Evolutionary conservation across 192 early-diverging fungal species (phyloP).

Genomic region (Coemansia sp.): DNA sequence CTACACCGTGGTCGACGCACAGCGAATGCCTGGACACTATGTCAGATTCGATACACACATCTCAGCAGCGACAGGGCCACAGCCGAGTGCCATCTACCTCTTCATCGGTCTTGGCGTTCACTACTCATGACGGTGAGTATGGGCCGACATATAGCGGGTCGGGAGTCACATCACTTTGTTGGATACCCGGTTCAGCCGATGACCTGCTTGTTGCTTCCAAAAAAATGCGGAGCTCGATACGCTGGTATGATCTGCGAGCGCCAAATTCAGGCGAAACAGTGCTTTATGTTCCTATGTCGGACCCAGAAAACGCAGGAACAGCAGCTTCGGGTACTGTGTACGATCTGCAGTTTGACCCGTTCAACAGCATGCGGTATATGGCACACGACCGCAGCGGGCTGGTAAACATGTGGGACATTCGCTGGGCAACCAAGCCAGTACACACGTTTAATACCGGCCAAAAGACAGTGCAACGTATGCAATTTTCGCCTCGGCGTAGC

Average conservation of each 20-base stretch:
- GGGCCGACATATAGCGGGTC: constrained; percentile 26
- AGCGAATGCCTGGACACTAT: constrained; percentile 14
- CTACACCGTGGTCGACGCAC: constrained; percentile 27
- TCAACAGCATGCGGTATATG: constrained; percentile 43
- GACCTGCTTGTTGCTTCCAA: constrained; percentile 38
- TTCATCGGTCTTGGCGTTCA: constrained; percentile 13
- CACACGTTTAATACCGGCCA: constrained; percentile 21
- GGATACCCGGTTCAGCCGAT: constrained; percentile 36
- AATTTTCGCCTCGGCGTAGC: constrained; percentile 34
- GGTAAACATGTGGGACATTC: constrained; percentile 51
- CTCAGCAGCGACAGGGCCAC: constrained; percentile 8
- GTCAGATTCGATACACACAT: not conserved
- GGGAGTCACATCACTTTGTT: constrained; percentile 40
- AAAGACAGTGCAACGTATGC: constrained; percentile 9
- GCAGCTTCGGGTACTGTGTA: constrained; percentile 31
- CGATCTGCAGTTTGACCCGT: constrained; percentile 52
- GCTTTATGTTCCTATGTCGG: constrained; percentile 29
- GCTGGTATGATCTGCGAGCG: constrained; percentile 43
- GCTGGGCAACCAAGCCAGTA: constrained; percentile 32
- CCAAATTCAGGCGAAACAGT: constrained; percentile 26
- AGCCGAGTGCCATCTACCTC: constrained; percentile 19
- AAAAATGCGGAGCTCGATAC: constrained; percentile 36
- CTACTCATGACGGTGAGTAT: constrained; percentile 21
- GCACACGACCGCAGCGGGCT: constrained; percentile 37
- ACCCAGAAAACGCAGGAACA: not conserved